A percentile compares a stretch with the other conserved stretches of the same genome.
Conservation (phyloP, 768 basidiomycete species). For the Brasilioporus rufonigricans region DNA sequence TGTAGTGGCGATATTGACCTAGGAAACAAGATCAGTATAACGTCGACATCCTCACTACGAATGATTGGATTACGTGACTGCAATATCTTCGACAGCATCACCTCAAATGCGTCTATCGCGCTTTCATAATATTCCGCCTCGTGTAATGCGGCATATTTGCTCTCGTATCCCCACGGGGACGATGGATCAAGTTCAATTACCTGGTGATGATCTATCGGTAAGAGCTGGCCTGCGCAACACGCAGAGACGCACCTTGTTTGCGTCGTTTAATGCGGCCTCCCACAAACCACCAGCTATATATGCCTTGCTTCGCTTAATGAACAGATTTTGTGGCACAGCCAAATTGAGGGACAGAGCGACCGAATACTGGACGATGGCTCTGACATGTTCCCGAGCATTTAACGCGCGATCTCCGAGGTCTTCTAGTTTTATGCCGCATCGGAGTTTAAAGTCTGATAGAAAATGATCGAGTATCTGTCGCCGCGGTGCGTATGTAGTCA, state of each 20-base stretch:
- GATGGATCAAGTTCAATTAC: neutral
- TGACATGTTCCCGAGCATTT: neutral
- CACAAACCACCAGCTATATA: neutral
- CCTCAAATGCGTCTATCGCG: neutral
- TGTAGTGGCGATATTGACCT: too few relatives aligned
- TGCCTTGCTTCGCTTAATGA: neutral
- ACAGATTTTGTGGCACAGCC: neutral
- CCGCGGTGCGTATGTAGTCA: neutral
- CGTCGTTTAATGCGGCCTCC: neutral
- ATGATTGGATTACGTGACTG: neutral
- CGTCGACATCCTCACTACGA: neutral
- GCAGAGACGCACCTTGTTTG: neutral
- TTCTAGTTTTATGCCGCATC: neutral
- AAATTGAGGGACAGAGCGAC: neutral
- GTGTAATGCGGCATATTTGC: neutral
- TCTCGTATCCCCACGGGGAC: neutral
- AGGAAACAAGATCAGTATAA: neutral
- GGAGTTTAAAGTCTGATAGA: neutral
- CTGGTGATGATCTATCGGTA: neutral
- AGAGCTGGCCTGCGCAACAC: neutral
- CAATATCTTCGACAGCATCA: neutral
- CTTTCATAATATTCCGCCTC: too few relatives aligned
- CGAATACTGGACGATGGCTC: neutral
- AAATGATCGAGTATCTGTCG: neutral
- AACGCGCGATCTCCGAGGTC: neutral